Conservation (phyloP, 2,329 filamentous ascomycete genomes). For the Claviceps maximensis region DNA sequence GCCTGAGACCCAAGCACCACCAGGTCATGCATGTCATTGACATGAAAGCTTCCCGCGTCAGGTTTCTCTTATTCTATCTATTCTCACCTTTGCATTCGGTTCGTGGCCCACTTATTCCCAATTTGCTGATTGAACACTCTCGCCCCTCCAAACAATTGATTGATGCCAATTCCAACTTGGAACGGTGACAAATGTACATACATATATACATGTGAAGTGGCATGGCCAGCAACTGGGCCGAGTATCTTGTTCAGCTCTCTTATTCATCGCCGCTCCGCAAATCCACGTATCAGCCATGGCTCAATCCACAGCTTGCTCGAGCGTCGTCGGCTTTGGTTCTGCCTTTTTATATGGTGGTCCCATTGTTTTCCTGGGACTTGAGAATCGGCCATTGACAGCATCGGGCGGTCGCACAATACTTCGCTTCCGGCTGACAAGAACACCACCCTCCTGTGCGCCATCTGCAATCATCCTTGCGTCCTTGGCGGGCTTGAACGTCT, state of each 20-base stretch:
- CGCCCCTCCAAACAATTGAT: too few species aligned
- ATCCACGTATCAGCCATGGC: neutral
- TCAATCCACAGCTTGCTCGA: neutral
- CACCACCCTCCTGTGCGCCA: conserved; percentile 14
- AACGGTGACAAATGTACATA: too few species aligned
- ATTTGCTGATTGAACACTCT: too few species aligned
- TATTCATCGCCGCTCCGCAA: neutral
- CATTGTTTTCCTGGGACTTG: conserved; percentile 35
- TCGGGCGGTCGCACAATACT: conserved; percentile 60
- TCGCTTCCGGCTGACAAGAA: conserved; percentile 32
- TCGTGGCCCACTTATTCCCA: too few species aligned
- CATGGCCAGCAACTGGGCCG: too few species aligned
- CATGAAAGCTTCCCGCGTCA: too few species aligned
- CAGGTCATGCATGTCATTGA: too few species aligned
- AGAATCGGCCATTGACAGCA: conserved; percentile 66
- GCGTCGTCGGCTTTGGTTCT: neutral
- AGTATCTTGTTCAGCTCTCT: neutral
- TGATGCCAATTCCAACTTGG: too few species aligned
- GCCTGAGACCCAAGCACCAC: too few species aligned
- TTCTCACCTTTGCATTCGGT: too few species aligned
- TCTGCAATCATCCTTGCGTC: conserved; percentile 29
- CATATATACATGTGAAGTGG: too few species aligned
- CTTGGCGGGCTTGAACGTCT: conserved; percentile 59
- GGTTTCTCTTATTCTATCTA: too few species aligned
- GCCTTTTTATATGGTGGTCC: neutral